A percentile compares a stretch with the other conserved stretches of the same genome.
These are phyloP conservation scores for Xylariaceae sp. DNA, from an alignment of 2,329 filamentous ascomycete genomes.

Conservation along the genomic window DNA sequence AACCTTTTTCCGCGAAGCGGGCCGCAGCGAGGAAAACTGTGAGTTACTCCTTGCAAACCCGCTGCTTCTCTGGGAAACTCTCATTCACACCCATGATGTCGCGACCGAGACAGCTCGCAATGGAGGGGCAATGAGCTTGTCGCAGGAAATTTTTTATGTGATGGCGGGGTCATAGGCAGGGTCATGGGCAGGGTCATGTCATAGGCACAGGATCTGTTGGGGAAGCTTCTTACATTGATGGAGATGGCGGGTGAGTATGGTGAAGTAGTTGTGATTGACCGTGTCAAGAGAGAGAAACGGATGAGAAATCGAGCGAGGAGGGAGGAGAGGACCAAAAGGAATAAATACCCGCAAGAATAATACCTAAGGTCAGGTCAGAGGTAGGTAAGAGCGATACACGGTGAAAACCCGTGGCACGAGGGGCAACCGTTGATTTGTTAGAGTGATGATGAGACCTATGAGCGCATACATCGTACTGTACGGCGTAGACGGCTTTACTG, in stretches of 20 bases:
- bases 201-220: slow-evolving; percentile 20
- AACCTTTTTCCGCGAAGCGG: background rate
- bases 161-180: slow-evolving; percentile 15
- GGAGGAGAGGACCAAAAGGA: slow-evolving; percentile 9
- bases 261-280: slow-evolving; percentile 1
- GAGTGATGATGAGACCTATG: slow-evolving; percentile 16
- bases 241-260: slow-evolving; percentile 4
- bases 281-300: slow-evolving; percentile 5
- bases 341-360: slow-evolving; percentile 17
- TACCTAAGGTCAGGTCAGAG: background rate
- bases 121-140: background rate
- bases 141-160: background rate
- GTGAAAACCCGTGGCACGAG: slow-evolving; percentile 16
- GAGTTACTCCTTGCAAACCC: background rate
- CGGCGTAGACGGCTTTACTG: background rate
- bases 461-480: slow-evolving; percentile 2
- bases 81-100: background rate
- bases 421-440: slow-evolving; percentile 19
- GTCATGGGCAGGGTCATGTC: slow-evolving; percentile 7
- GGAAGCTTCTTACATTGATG: slow-evolving; percentile 17
- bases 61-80: background rate
- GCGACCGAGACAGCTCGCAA: background rate
- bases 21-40: background rate
- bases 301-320: slow-evolving; percentile 11
- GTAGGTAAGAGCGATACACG: slow-evolving; percentile 9